These are phyloP conservation scores for Dunaliella primolecta DNA, from an alignment of 139 green algal species.

Conservation along the genomic window DNA sequence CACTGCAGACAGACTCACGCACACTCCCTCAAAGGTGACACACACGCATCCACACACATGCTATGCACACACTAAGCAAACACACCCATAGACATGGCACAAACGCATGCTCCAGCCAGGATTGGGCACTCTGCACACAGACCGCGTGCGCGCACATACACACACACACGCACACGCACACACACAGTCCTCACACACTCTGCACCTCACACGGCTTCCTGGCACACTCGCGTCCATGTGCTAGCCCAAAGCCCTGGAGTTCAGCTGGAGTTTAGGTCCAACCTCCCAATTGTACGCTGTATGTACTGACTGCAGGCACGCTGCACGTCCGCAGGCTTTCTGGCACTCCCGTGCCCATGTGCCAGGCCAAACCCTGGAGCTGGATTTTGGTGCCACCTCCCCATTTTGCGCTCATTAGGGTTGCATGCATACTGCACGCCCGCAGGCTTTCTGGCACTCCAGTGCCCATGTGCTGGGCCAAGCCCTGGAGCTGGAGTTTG, in stretches of 20 bases:
- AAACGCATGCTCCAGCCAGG: background rate
- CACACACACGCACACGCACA: background rate
- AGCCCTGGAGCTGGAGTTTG: conserved; percentile 92
- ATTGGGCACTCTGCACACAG: background rate
- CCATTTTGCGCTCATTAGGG: background rate
- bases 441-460: conserved; percentile 96
- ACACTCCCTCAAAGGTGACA: too few relatives aligned
- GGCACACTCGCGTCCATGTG: background rate
- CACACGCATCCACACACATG: background rate
- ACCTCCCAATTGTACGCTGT: background rate
- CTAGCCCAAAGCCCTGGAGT: background rate
- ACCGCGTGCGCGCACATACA: background rate
- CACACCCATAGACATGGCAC: background rate
- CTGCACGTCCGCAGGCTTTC: conserved; percentile 74
- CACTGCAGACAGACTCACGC: too few relatives aligned
- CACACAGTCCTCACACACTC: too few relatives aligned
- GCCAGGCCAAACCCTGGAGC: conserved; percentile 91
- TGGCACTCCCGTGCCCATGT: conserved; percentile 94
- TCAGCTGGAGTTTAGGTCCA: background rate
- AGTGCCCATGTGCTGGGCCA: conserved; percentile 91
- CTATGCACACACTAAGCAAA: background rate
- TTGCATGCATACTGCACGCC: background rate
- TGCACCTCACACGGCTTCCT: too few relatives aligned
- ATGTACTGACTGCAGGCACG: background rate
- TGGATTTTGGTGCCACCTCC: conserved; percentile 67